These are phyloP conservation scores for Thelonectria olida DNA, from an alignment of 2,329 filamentous ascomycete genomes.

Conservation along the genomic window DNA sequence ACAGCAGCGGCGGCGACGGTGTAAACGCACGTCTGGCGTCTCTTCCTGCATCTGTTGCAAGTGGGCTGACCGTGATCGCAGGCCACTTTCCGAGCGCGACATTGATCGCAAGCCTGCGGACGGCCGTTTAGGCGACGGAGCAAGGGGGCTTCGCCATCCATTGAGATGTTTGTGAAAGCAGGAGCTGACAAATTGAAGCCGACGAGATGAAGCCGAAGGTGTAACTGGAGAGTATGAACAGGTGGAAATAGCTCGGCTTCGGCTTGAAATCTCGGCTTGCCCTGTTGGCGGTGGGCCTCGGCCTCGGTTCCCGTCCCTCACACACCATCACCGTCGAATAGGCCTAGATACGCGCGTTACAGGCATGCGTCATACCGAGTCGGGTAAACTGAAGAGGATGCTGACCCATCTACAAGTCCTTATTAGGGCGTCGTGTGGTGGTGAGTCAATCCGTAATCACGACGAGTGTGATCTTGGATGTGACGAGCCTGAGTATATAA, in stretches of 20 bases:
- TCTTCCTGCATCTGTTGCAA: slow-evolving; percentile 50
- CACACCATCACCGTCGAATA: background rate
- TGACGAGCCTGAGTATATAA: background rate
- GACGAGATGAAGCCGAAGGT: slow-evolving; percentile 10
- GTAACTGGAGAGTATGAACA: background rate
- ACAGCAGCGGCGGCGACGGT: slow-evolving; percentile 22
- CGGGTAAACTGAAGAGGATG: slow-evolving; percentile 22
- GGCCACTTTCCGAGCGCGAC: slow-evolving; percentile 53
- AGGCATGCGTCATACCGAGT: slow-evolving; percentile 34
- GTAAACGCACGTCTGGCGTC: slow-evolving; percentile 50
- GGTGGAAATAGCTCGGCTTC: slow-evolving; percentile 30
- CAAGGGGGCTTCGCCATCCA: slow-evolving; percentile 27
- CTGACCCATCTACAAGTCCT: slow-evolving; percentile 29
- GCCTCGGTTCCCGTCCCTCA: slow-evolving; percentile 2
- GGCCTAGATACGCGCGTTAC: too few species aligned
- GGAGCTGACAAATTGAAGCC: slow-evolving; percentile 17
- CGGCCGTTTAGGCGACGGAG: slow-evolving; percentile 42
- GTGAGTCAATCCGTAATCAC: slow-evolving; percentile 31
- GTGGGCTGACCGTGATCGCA: slow-evolving; percentile 54
- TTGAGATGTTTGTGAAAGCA: background rate
- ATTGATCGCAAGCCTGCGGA: slow-evolving; percentile 47
- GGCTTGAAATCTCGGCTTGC: slow-evolving; percentile 21
- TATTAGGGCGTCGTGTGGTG: slow-evolving; percentile 16
- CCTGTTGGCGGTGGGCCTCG: slow-evolving; percentile 3
- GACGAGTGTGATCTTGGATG: background rate